Conservation (phyloP, 441 rosid species). For the Capsella rubella region DNA sequence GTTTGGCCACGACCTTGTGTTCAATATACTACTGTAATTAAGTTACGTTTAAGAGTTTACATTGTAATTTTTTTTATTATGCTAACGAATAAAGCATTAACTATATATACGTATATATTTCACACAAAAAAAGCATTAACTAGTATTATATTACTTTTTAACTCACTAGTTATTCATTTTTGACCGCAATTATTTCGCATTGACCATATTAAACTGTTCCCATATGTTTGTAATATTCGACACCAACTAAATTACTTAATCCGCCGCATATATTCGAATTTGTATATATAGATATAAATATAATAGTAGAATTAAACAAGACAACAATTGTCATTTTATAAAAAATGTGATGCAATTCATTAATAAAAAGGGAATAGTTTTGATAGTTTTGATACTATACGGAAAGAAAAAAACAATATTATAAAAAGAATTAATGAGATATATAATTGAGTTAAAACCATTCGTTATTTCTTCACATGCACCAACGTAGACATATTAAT, state of each 20-base stretch:
- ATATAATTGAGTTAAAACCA: neutral
- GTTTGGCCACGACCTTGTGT: neutral
- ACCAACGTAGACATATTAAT: neutral
- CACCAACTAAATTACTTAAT: slow-evolving; percentile 28
- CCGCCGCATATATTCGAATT: slow-evolving; percentile 24
- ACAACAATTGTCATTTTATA: neutral
- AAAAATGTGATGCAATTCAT: neutral
- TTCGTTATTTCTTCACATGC: slow-evolving; percentile 16
- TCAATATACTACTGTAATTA: neutral
- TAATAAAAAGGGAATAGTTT: neutral
- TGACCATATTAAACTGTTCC: slow-evolving; percentile 14
- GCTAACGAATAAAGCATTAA: too few species aligned
- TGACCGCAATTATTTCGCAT: slow-evolving; percentile 20
- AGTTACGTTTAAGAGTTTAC: neutral
- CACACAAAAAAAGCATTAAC: too few species aligned
- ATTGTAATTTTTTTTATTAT: too few species aligned
- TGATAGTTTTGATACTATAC: neutral
- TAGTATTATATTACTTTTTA: neutral
- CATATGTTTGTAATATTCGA: slow-evolving; percentile 15
- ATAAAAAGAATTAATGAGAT: too few species aligned
- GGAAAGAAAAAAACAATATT: too few species aligned
- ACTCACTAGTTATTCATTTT: neutral
- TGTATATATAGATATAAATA: neutral
- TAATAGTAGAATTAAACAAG: neutral
- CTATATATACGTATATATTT: too few species aligned